A percentile compares a stretch with the other conserved stretches of the same genome.
phyloP scores from a whole-genome alignment of 192 early-diverging fungal genomes.

The Coemansia pectinata region DNA sequence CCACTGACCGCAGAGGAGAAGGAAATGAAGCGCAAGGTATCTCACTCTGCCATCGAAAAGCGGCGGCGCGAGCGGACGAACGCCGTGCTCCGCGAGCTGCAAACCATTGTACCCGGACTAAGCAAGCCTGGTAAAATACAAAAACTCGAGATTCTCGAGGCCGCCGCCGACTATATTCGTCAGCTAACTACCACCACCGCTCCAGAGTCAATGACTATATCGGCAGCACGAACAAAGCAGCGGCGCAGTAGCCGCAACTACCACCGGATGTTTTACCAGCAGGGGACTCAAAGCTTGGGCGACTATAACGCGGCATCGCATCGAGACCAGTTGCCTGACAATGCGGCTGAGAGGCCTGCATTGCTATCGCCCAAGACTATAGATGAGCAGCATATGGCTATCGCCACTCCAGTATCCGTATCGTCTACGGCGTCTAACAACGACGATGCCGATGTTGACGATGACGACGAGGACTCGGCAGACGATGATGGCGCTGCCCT shows the following conservation, averaged over 20 bases:
- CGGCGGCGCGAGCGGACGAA: slow-evolving; percentile 88
- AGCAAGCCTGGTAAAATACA: slow-evolving; percentile 50
- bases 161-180: slow-evolving; percentile 51
- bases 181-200: slow-evolving; percentile 17
- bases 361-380: not conserved
- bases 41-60: slow-evolving; percentile 86
- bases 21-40: slow-evolving; percentile 78
- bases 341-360: not conserved
- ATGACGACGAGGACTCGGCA: slow-evolving; percentile 15
- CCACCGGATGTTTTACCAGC: not conserved
- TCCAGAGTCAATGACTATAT: not conserved
- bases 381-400: slow-evolving; percentile 6
- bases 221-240: not conserved
- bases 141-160: slow-evolving; percentile 54
- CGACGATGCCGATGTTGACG: slow-evolving; percentile 26
- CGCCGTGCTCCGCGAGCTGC: slow-evolving; percentile 77
- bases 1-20: slow-evolving; percentile 55
- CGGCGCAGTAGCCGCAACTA: not conserved
- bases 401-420: slow-evolving; percentile 28
- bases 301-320: slow-evolving; percentile 1
- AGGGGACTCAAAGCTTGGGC: not conserved
- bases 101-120: slow-evolving; percentile 69
- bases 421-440: slow-evolving; percentile 22
- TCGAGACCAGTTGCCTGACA: not conserved
- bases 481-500: slow-evolving; percentile 28